These are phyloP conservation scores for Hamamelis virginiana DNA, from an alignment of 164 flowering plant genomes.

Conservation along the genomic window DNA sequence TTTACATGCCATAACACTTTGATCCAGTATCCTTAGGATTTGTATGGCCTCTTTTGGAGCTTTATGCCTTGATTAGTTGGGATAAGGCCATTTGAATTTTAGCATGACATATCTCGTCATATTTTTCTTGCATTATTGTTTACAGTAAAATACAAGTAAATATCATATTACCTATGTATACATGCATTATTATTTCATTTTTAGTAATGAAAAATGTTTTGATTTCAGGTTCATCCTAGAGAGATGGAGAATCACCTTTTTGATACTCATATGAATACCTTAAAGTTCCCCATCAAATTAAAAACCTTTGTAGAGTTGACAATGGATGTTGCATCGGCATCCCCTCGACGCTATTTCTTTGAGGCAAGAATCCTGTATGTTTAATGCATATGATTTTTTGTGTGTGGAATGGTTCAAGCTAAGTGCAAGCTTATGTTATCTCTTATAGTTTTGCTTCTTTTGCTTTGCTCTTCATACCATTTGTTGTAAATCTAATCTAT, in stretches of 20 bases:
- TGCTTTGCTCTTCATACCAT: neutral
- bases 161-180: no score
- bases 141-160: no score
- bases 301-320: constrained; percentile 73
- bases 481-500: neutral
- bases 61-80: no score
- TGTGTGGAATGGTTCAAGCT: no score
- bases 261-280: constrained; percentile 12
- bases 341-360: constrained; percentile 92
- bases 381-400: constrained; percentile 4
- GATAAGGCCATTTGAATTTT: no score
- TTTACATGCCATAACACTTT: no score
- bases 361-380: constrained; percentile 67
- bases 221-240: constrained; percentile 62
- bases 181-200: neutral
- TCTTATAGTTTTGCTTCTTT: no score
- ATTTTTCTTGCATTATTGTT: neutral
- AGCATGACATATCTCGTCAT: neutral
- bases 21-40: no score
- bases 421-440: no score
- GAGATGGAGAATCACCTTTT: constrained; percentile 21
- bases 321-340: constrained; percentile 97
- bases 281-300: constrained; percentile 52
- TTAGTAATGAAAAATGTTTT: neutral
- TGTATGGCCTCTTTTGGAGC: no score